Evolutionary conservation across 1,284 basidiomycete genomes (phyloP).

Genomic region (Polyporus tsugae): DNA sequence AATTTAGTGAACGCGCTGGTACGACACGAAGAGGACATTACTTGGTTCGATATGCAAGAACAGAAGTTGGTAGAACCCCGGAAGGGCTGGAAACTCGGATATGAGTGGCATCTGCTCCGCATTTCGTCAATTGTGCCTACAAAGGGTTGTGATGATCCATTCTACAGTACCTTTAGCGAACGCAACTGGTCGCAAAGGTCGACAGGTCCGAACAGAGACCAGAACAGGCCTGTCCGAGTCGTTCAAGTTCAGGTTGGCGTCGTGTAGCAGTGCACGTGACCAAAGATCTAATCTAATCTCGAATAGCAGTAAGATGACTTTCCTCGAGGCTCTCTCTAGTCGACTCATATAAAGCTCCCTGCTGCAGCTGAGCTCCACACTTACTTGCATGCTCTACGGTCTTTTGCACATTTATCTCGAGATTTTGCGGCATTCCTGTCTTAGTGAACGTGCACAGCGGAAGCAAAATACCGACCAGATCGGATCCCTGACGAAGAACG

Average conservation of each 20-base stretch:
- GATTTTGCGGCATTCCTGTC: not conserved
- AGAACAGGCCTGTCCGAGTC: too few species aligned
- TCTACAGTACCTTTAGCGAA: not conserved
- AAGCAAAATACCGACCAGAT: slow-evolving; percentile 1
- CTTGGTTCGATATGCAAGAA: slow-evolving; percentile 78
- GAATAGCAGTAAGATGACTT: too few species aligned
- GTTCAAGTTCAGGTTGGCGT: too few species aligned
- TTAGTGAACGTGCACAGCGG: not conserved
- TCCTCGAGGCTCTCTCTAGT: too few species aligned
- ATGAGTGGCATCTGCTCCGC: slow-evolving; percentile 33
- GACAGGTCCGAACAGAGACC: too few species aligned
- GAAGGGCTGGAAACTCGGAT: slow-evolving; percentile 64
- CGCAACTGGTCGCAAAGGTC: not conserved
- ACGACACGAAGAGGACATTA: slow-evolving; percentile 41
- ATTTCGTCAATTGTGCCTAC: not conserved
- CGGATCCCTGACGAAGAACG: slow-evolving; percentile 4
- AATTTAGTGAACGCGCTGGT: not conserved
- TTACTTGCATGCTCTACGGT: not conserved
- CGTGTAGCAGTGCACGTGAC: too few species aligned
- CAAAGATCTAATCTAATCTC: slow-evolving; percentile 19
- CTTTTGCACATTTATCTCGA: not conserved
- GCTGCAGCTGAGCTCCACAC: too few species aligned
- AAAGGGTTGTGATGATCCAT: not conserved
- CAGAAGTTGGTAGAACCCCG: slow-evolving; percentile 71
- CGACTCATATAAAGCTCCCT: not conserved